These are phyloP conservation scores for Bruguiera sexangula DNA, from an alignment of 345 rosid genomes.

Conservation along the genomic window DNA sequence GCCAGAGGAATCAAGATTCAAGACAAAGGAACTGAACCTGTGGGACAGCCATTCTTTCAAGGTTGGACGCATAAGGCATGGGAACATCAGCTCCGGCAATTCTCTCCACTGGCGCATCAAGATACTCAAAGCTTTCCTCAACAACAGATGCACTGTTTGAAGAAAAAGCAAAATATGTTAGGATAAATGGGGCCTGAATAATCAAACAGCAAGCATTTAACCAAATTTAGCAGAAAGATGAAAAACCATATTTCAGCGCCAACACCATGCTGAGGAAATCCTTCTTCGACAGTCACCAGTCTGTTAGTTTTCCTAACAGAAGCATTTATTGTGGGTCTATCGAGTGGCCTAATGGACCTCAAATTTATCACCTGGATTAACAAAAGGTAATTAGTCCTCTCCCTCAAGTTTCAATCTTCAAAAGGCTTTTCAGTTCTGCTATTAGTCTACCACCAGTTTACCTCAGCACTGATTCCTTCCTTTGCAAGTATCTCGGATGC, in stretches of 20 bases:
- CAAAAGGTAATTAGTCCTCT: not conserved
- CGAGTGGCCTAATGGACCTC: slow-evolving; percentile 84
- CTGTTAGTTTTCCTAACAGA: slow-evolving; percentile 96
- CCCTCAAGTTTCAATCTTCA: not conserved
- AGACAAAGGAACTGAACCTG: slow-evolving; percentile 46
- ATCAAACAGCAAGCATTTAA: not conserved
- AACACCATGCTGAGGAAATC: slow-evolving; percentile 90
- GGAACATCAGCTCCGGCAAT: slow-evolving; percentile 89
- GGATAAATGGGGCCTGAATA: not conserved
- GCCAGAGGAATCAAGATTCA: slow-evolving; percentile 3
- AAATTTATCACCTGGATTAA: slow-evolving; percentile 67
- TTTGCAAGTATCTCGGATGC: slow-evolving; percentile 83
- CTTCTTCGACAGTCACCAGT: slow-evolving; percentile 93
- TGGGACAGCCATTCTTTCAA: slow-evolving; percentile 84
- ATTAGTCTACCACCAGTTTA: slow-evolving; percentile 21
- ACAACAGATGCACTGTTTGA: slow-evolving; percentile 55
- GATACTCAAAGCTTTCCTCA: slow-evolving; percentile 83
- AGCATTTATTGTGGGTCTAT: slow-evolving; percentile 72
- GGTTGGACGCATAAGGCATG: slow-evolving; percentile 86
- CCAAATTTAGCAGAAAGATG: slow-evolving; percentile 7
- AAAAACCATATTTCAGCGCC: slow-evolving; percentile 88
- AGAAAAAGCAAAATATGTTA: slow-evolving; percentile 8
- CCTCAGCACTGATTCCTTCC: slow-evolving; percentile 91
- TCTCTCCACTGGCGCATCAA: slow-evolving; percentile 88
- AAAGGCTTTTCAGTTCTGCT: not conserved